These are phyloP conservation scores for Coemansia sp. DNA, from an alignment of 192 early-diverging fungal species.

Conservation along the genomic window DNA sequence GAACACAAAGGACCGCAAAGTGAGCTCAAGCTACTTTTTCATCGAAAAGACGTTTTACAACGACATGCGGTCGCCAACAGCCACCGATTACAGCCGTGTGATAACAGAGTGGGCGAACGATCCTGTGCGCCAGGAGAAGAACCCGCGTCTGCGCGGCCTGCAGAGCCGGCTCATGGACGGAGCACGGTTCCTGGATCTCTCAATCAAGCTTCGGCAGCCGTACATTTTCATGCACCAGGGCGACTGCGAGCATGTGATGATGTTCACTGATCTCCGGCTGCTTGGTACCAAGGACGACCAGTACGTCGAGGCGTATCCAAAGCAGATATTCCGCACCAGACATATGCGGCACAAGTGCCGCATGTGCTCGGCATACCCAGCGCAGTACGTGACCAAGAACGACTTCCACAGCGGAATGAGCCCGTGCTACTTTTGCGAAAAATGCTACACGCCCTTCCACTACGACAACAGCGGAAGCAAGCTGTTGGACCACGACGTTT, in stretches of 20 bases:
- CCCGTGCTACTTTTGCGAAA: conserved; percentile 69
- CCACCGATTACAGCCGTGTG: conserved; percentile 66
- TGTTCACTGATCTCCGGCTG: conserved; percentile 63
- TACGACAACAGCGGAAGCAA: conserved; percentile 59
- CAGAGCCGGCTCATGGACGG: conserved; percentile 61
- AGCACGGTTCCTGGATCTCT: conserved; percentile 61
- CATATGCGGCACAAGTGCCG: conserved; percentile 59
- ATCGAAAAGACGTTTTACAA: conserved; percentile 77
- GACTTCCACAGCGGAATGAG: conserved; percentile 69
- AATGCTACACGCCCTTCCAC: conserved; percentile 72
- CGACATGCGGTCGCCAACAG: conserved; percentile 61
- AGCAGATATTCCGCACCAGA: conserved; percentile 57
- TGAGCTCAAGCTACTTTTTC: conserved; percentile 68
- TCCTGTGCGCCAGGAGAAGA: conserved; percentile 49
- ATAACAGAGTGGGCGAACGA: conserved; percentile 73
- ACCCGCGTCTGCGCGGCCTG: conserved; percentile 53
- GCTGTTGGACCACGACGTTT: conserved; percentile 52
- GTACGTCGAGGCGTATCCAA: conserved; percentile 56
- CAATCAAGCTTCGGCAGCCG: conserved; percentile 62
- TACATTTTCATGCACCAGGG: conserved; percentile 80
- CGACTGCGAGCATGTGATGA: conserved; percentile 72
- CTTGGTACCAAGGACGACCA: conserved; percentile 57
- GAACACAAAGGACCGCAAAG: conserved; percentile 59
- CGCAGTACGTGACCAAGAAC: conserved; percentile 66
- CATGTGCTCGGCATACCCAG: conserved; percentile 62